phyloP scores from a whole-genome alignment of 1,139 yeast genomes.

The Saccharomyces hybrid region DNA sequence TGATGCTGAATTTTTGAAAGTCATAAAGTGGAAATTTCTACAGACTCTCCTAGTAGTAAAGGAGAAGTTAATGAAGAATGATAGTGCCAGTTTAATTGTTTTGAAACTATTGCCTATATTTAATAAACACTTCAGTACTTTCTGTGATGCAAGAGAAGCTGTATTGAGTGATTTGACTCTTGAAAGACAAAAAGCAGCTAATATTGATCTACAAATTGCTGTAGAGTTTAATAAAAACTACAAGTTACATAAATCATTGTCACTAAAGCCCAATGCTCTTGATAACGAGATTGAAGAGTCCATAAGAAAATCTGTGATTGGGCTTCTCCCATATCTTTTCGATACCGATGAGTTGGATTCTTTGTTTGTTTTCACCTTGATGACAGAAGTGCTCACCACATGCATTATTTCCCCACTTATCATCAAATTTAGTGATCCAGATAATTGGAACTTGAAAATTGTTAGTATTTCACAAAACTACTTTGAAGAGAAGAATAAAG shows the following conservation, averaged over 20 bases:
- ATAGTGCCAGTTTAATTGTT: conserved; percentile 52
- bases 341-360: conserved; percentile 45
- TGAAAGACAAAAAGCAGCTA: conserved; percentile 34
- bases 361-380: conserved; percentile 41
- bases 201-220: conserved; percentile 52
- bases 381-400: conserved; percentile 58
- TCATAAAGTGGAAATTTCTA: conserved; percentile 45
- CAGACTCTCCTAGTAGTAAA: conserved; percentile 39
- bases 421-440: conserved; percentile 59
- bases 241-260: conserved; percentile 55
- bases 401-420: conserved; percentile 48
- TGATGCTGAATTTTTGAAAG: conserved; percentile 42
- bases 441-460: conserved; percentile 63
- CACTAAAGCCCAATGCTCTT: conserved; percentile 32
- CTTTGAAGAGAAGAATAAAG: conserved; percentile 69
- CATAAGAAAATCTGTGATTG: conserved; percentile 39
- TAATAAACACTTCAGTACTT: conserved; percentile 56
- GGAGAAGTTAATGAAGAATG: conserved; percentile 38
- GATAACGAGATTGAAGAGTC: conserved; percentile 46
- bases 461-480: conserved; percentile 57
- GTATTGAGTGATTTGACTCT: conserved; percentile 27
- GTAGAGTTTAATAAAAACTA: conserved; percentile 48
- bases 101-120: conserved; percentile 55
- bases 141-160: conserved; percentile 46
- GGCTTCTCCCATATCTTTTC: conserved; percentile 46